Conservation (phyloP, 208 protist species). For the Phytomonas sp. region DNA sequence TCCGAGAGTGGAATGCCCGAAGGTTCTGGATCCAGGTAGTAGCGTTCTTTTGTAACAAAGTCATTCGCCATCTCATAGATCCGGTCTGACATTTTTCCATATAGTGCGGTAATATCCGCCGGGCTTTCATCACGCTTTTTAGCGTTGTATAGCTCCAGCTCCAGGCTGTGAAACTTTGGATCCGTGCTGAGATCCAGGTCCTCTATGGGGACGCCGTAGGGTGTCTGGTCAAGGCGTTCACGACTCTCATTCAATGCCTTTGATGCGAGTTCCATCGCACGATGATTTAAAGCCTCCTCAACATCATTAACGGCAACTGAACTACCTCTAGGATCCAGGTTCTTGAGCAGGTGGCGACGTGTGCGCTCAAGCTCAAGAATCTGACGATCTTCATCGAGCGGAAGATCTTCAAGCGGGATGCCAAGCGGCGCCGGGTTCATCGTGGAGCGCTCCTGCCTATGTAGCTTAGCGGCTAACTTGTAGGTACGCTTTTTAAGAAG, state of each 20-base stretch:
- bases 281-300: slow-evolving; percentile 55
- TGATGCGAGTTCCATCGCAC: slow-evolving; percentile 30
- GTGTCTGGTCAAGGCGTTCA: slow-evolving; percentile 47
- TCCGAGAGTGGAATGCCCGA: slow-evolving; percentile 56
- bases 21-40: slow-evolving; percentile 69
- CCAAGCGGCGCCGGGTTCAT: slow-evolving; percentile 30
- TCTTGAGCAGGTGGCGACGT: slow-evolving; percentile 21
- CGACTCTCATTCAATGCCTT: slow-evolving; percentile 45
- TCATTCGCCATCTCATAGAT: slow-evolving; percentile 44
- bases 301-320: slow-evolving; percentile 40
- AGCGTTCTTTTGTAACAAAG: slow-evolving; percentile 51
- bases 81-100: slow-evolving; percentile 41
- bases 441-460: slow-evolving; percentile 31
- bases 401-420: slow-evolving; percentile 28
- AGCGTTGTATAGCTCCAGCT: slow-evolving; percentile 20
- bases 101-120: slow-evolving; percentile 26
- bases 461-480: slow-evolving; percentile 37
- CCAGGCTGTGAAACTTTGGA: slow-evolving; percentile 23
- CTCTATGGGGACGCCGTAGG: slow-evolving; percentile 23
- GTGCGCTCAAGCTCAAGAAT: slow-evolving; percentile 22
- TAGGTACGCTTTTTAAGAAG: slow-evolving; percentile 46
- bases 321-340: slow-evolving; percentile 20
- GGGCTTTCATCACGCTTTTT: slow-evolving; percentile 12
- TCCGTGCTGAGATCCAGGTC: slow-evolving; percentile 38
- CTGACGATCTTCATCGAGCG: slow-evolving; percentile 24